phyloP scores from a whole-genome alignment of 2,329 filamentous ascomycete genomes.

The Sphaerulina populicola region DNA sequence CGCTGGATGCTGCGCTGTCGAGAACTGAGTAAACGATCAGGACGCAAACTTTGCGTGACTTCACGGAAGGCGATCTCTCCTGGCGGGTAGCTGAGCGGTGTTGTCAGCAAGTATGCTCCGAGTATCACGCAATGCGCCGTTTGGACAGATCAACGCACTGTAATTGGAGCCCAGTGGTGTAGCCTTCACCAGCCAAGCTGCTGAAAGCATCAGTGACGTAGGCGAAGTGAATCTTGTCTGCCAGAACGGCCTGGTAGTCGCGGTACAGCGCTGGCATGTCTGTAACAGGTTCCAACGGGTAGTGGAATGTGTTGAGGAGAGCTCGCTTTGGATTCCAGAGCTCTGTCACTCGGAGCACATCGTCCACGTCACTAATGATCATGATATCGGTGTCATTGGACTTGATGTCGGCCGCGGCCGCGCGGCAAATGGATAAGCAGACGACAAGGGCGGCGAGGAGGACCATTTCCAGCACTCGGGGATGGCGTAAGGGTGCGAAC shows the following conservation, averaged over 20 bases:
- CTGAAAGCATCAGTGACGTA: constrained; percentile 24
- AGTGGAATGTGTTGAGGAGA: constrained; percentile 12
- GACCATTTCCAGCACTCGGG: neutral
- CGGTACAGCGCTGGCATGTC: constrained; percentile 19
- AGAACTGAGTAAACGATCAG: constrained; percentile 12
- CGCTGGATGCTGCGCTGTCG: constrained; percentile 15
- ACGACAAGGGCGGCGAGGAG: neutral
- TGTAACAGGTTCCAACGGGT: constrained; percentile 18
- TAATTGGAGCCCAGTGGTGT: constrained; percentile 5
- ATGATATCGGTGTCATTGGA: constrained; percentile 11
- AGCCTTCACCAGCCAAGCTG: constrained; percentile 9
- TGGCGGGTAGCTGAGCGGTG: constrained; percentile 17
- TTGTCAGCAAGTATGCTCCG: neutral
- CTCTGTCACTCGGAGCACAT: constrained; percentile 21
- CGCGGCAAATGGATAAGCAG: no score
- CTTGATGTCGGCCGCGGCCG: constrained; percentile 9
- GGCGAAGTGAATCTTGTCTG: constrained; percentile 22
- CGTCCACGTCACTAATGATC: constrained; percentile 25
- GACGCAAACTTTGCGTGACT: constrained; percentile 4
- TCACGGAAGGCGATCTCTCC: constrained; percentile 24
- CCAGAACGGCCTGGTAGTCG: neutral
- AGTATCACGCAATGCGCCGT: neutral
- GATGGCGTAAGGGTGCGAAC: no score
- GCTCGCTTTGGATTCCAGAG: constrained; percentile 20
- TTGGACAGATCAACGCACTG: neutral